Conservation (phyloP, 2,329 filamentous ascomycete species). For the Helotiales sp. region DNA sequence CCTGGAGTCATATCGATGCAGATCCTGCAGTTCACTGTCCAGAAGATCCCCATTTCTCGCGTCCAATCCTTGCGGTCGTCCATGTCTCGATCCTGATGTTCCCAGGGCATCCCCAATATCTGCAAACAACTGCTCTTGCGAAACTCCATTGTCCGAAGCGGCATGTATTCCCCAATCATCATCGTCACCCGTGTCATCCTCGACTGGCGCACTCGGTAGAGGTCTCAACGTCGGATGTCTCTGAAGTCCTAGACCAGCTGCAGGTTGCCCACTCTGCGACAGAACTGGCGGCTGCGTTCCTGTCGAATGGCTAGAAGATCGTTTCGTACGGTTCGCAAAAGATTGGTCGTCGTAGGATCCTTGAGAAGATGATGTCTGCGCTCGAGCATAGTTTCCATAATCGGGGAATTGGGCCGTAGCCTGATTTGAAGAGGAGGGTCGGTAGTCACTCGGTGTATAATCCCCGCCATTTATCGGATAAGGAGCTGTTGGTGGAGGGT, state of each 20-base stretch:
- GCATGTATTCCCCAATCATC: conserved; percentile 39
- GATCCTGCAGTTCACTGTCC: conserved; percentile 54
- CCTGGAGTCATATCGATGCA: conserved; percentile 57
- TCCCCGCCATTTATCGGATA: conserved; percentile 40
- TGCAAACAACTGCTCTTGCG: conserved; percentile 44
- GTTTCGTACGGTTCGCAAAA: conserved; percentile 32
- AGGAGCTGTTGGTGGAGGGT: conserved; percentile 30
- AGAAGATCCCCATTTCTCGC: conserved; percentile 52
- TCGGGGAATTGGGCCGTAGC: conserved; percentile 35
- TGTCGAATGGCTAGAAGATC: conserved; percentile 33
- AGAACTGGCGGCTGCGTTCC: conserved; percentile 23
- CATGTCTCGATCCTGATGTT: conserved; percentile 27
- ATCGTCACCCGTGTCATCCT: conserved; percentile 35
- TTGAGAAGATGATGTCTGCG: conserved; percentile 24
- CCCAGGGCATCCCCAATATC: conserved; percentile 45
- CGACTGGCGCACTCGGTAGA: conserved; percentile 41
- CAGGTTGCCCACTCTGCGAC: conserved; percentile 24
- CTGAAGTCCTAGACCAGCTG: conserved; percentile 31
- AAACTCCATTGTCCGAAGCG: conserved; percentile 35
- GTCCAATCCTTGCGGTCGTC: conserved; percentile 24
- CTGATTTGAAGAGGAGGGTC: conserved; percentile 22
- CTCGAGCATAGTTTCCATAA: conserved; percentile 33
- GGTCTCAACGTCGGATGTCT: conserved; percentile 44
- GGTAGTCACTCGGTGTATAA: conserved; percentile 36
- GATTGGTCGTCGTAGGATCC: conserved; percentile 32